Evolutionary conservation across 169 alveolate species (phyloP).

Genomic region (Plasmodium cynomolgi): DNA sequence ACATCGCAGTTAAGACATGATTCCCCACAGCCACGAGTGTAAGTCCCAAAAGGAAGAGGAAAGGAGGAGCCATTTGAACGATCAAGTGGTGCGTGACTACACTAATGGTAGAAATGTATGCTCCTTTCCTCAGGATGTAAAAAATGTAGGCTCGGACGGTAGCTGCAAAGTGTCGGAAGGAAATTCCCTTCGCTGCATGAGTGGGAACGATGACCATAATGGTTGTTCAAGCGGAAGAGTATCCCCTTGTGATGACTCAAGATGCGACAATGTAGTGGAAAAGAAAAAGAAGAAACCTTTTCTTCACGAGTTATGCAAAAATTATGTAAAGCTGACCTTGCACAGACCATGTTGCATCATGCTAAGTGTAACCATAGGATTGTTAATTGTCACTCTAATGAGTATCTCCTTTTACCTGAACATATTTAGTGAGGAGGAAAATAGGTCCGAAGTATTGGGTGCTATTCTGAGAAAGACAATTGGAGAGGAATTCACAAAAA

Average conservation of each 20-base stretch:
- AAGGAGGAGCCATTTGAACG: background rate
- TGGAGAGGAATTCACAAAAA: background rate
- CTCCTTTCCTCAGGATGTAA: background rate
- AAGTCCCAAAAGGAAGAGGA: background rate
- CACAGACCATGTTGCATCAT: constrained; percentile 8
- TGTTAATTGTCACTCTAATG: background rate
- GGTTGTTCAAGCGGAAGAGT: background rate
- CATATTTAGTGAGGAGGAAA: background rate
- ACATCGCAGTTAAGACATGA: background rate
- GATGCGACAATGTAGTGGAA: background rate
- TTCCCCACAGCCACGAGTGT: background rate
- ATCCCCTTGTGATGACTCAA: background rate
- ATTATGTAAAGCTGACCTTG: constrained; percentile 11
- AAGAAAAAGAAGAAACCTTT: background rate
- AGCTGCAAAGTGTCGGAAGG: background rate
- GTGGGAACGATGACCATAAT: background rate
- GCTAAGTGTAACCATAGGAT: constrained; percentile 24
- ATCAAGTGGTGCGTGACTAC: background rate
- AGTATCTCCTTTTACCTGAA: constrained; percentile 8
- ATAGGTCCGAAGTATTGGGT: background rate
- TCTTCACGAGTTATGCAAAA: constrained; percentile 22
- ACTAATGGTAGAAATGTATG: background rate
- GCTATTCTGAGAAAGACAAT: background rate
- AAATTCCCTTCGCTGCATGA: background rate
- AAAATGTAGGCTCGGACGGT: background rate